Base-by-base conservation (phyloP, 2,329 filamentous ascomycete genomes). In the Onygenales sp. region DNA sequence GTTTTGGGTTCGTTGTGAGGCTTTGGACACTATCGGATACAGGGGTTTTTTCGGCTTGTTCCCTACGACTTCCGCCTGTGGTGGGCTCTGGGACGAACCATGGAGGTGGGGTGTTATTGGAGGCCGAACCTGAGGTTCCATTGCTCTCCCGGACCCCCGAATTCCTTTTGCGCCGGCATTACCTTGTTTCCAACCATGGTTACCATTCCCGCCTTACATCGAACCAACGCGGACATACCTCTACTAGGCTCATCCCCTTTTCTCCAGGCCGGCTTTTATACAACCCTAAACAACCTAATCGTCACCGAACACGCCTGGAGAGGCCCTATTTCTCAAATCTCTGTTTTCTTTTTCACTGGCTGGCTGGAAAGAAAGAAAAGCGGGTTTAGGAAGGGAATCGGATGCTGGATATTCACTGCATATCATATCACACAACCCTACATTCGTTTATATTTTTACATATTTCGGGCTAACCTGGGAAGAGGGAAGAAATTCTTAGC, bases 191-290 rank as follows among this genome's bases (percentile, higher is more conserved):
- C 21, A 27, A 27, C 21, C 21, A 27, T 27, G 21, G 21, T 27
- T 27, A 27, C 21, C 54, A 55, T 60, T 42, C 59, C 52, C 42
- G 57, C 36, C 17, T 33, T 49, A 50, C 51, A 36, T 46, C 57
- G 47, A 56, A 60, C 57, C 60, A 63, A 10, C 17, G 17, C 39
- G 46, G 46, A 39, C 46, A 37, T 37, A 8, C 34, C 49, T 62
- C 65, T 62, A 60, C 68, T 78, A 77, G 77, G 75, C 54, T 77
- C 76, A 78, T 78, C 75, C 68, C 72, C 77, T 78, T 78, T 72
- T 64, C 70, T 75, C 72, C 70, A 69, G 70, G 74, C 74, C 74
- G 70, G 73, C 54, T 64, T 64, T 67, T 61, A 57, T 54, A 49
- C 36, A 27, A 31, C 31, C 52, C 52, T 52, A 46, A 27, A 34